These are phyloP conservation scores for Diddensiella transvaalensis DNA, from an alignment of 805 yeast genomes.

Conservation along the genomic window DNA sequence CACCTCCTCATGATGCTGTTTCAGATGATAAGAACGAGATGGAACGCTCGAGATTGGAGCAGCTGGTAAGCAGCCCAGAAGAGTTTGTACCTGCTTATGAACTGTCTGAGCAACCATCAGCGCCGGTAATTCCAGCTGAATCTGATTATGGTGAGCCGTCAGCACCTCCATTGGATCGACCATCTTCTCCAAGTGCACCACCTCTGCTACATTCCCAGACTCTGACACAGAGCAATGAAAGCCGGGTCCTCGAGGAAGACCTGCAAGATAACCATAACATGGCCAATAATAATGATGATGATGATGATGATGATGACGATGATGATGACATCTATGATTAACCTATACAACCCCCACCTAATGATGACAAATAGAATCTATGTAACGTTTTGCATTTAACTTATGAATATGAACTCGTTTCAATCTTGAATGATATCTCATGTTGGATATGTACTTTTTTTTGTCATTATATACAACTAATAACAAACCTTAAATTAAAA, in stretches of 20 bases:
- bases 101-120: constrained; percentile 4
- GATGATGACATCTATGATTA: constrained; percentile 1
- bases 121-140: constrained; percentile 10
- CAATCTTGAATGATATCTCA: not conserved
- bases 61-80: constrained; percentile 42
- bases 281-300: no score
- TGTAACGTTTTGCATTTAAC: not conserved
- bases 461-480: not conserved
- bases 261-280: no score
- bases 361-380: not conserved
- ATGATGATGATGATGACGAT: not conserved
- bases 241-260: no score
- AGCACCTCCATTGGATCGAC: constrained; percentile 14
- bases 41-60: constrained; percentile 37
- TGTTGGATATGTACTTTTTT: not conserved
- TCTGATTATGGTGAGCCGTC: constrained; percentile 2
- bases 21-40: constrained; percentile 40
- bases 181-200: no score
- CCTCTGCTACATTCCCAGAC: no score
- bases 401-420: not conserved
- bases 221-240: no score
- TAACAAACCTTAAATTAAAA: not conserved
- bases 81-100: constrained; percentile 23
- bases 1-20: constrained; percentile 22
- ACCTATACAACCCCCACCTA: not conserved